Evolutionary conservation across 1,139 yeast genomes (phyloP).

Genomic region (Taphrina confusa): DNA sequence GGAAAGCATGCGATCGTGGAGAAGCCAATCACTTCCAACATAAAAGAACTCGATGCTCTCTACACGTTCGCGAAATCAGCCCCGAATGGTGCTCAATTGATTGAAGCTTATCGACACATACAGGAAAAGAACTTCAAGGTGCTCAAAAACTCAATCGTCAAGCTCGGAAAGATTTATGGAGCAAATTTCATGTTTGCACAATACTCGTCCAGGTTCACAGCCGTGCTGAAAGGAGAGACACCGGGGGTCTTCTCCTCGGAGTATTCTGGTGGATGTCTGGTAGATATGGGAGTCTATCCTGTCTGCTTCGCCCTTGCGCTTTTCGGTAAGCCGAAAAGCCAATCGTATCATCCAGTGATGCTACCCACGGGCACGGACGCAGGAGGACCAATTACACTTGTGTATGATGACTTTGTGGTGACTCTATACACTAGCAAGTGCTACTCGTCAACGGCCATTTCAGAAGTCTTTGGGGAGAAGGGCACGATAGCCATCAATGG

Average conservation of each 20-base stretch:
- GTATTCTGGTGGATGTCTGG: conserved; percentile 29
- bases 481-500: conserved; percentile 25
- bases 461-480: conserved; percentile 29
- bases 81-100: conserved; percentile 19
- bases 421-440: conserved; percentile 24
- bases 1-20: conserved; percentile 63
- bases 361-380: conserved; percentile 32
- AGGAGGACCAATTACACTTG: conserved; percentile 23
- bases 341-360: conserved; percentile 19
- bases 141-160: background rate
- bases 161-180: conserved; percentile 17
- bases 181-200: conserved; percentile 19
- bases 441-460: conserved; percentile 13
- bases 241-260: conserved; percentile 23
- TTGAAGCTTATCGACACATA: conserved; percentile 31
- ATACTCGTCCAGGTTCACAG: conserved; percentile 21
- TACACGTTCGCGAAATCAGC: conserved; percentile 8
- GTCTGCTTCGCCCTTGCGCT: conserved; percentile 32
- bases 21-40: conserved; percentile 61
- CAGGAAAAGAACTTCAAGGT: conserved; percentile 26
- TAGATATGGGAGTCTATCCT: conserved; percentile 31
- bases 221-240: conserved; percentile 24
- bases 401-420: conserved; percentile 12
- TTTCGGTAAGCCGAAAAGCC: conserved; percentile 31
- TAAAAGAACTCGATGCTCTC: conserved; percentile 52